Conservation (phyloP, 1,139 yeast genomes). For the Martiniozyma asiatica region DNA sequence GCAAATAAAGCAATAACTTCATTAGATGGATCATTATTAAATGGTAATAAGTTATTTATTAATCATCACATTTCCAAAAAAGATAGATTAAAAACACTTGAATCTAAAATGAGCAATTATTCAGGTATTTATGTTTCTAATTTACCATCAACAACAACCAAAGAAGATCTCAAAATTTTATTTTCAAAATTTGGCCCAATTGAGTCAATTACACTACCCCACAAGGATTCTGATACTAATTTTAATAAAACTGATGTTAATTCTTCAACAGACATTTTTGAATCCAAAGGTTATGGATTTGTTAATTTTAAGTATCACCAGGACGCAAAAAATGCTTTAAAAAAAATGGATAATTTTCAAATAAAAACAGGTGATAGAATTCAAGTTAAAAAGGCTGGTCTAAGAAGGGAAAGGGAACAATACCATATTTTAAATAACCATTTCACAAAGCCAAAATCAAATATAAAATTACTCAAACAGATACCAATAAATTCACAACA, state of each 20-base stretch:
- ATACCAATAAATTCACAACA: too few relatives aligned
- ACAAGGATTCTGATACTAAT: slow-evolving; percentile 2
- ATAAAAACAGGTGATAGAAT: slow-evolving; percentile 19
- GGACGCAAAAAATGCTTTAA: slow-evolving; percentile 24
- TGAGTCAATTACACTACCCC: slow-evolving; percentile 35
- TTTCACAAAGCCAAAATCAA: background rate
- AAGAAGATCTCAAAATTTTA: slow-evolving; percentile 22
- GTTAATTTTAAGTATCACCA: slow-evolving; percentile 26
- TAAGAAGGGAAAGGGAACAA: slow-evolving; percentile 24
- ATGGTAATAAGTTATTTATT: slow-evolving; percentile 29
- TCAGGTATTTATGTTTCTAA: slow-evolving; percentile 36
- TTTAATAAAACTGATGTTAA: background rate
- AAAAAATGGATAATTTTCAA: slow-evolving; percentile 22
- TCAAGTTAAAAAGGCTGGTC: slow-evolving; percentile 27
- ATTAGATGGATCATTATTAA: slow-evolving; percentile 28
- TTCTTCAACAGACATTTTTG: too few relatives aligned
- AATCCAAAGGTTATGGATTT: slow-evolving; percentile 25
- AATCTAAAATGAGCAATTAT: slow-evolving; percentile 26
- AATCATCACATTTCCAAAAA: slow-evolving; percentile 42
- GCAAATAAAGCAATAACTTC: slow-evolving; percentile 34
- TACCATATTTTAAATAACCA: slow-evolving; percentile 14
- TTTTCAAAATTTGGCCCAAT: slow-evolving; percentile 30
- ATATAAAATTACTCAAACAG: too few relatives aligned
- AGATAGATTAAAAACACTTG: slow-evolving; percentile 29
- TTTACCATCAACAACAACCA: slow-evolving; percentile 26